These are phyloP conservation scores for Lunularia cruciata DNA, from an alignment of 225 moss, liverwort and hornwort genomes.

Conservation along the genomic window DNA sequence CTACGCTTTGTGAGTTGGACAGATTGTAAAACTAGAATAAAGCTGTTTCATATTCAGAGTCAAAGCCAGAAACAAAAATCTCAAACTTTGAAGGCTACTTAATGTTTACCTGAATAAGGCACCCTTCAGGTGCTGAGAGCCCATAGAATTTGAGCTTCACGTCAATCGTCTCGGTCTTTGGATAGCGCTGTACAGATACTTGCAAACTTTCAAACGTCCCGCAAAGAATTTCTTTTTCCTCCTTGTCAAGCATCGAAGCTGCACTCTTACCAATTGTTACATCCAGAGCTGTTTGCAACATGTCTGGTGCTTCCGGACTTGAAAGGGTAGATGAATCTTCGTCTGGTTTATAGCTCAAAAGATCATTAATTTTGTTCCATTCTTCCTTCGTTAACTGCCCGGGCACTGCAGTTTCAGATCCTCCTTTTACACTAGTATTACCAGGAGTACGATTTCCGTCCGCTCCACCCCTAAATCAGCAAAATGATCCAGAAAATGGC, in stretches of 20 bases:
- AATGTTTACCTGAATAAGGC: constrained; percentile 74
- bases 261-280: constrained; percentile 76
- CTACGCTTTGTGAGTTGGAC: no score
- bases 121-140: constrained; percentile 93
- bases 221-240: constrained; percentile 76
- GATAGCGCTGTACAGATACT: constrained; percentile 72
- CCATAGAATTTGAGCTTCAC: constrained; percentile 92
- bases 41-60: neutral
- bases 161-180: constrained; percentile 89
- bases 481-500: neutral
- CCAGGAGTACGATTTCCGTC: constrained; percentile 26
- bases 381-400: constrained; percentile 90
- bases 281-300: constrained; percentile 85
- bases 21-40: no score
- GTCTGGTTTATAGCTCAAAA: constrained; percentile 86
- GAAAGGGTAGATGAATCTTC: constrained; percentile 63
- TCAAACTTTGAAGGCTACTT: neutral
- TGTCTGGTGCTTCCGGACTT: constrained; percentile 76
- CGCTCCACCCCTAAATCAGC: constrained; percentile 29
- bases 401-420: constrained; percentile 51
- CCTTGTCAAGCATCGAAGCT: constrained; percentile 75
- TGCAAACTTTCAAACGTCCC: constrained; percentile 88
- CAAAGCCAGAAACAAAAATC: neutral
- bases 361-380: constrained; percentile 94
- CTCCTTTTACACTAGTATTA: constrained; percentile 31